These are phyloP conservation scores for Saxophila tyrrhenica DNA, from an alignment of 495 filamentous ascomycete genomes.

Conservation along the genomic window DNA sequence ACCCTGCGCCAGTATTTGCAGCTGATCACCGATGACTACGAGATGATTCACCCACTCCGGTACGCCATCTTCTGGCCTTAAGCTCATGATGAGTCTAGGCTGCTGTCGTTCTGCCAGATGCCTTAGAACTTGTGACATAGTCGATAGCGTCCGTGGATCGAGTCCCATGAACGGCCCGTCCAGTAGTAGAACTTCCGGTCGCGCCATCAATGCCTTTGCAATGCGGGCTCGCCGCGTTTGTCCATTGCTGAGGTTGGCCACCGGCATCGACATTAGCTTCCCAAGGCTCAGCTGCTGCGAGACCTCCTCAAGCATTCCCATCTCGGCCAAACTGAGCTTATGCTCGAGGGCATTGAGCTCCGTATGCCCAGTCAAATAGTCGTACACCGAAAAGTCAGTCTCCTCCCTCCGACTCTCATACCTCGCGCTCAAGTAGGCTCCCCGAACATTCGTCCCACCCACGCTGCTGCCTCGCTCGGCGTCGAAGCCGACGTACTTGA, in stretches of 20 bases:
- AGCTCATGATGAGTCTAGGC: constrained; percentile 62
- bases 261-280: constrained; percentile 60
- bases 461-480: constrained; percentile 35
- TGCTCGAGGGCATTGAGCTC: constrained; percentile 59
- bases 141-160: constrained; percentile 64
- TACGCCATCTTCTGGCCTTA: constrained; percentile 73
- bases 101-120: constrained; percentile 49
- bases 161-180: constrained; percentile 98
- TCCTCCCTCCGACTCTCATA: constrained; percentile 83
- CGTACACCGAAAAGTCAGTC: constrained; percentile 70
- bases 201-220: constrained; percentile 66
- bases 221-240: constrained; percentile 80
- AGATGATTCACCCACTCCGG: constrained; percentile 86
- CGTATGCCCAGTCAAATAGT: constrained; percentile 68
- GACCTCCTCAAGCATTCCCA: constrained; percentile 47
- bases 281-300: constrained; percentile 54
- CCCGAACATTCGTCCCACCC: constrained; percentile 43
- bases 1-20: constrained; percentile 46
- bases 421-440: constrained; percentile 77
- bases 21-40: constrained; percentile 51
- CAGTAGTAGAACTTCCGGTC: constrained; percentile 70
- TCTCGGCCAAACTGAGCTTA: constrained; percentile 27
- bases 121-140: constrained; percentile 57
- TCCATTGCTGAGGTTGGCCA: constrained; percentile 83
- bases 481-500: constrained; percentile 76